A percentile compares a stretch with the other conserved stretches of the same genome.
Conservation (phyloP, 2,329 filamentous ascomycete genomes). For the Alternaria conjuncta region DNA sequence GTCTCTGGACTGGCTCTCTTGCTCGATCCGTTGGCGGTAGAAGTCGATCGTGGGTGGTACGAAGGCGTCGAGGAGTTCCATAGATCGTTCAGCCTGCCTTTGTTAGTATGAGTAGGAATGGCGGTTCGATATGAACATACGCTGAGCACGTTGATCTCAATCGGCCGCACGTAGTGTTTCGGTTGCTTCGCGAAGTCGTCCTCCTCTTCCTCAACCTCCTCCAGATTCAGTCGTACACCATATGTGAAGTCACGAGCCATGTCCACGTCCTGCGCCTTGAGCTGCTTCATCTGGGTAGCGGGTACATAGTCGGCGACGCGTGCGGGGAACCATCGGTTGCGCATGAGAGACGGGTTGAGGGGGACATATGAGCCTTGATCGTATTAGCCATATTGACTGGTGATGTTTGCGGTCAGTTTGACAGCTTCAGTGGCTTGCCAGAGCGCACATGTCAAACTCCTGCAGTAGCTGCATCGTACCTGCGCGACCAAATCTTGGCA, state of each 20-base stretch:
- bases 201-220: conserved; percentile 35
- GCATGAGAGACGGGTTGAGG: conserved; percentile 60
- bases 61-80: conserved; percentile 56
- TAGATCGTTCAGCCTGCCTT: conserved; percentile 51
- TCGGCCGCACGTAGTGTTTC: conserved; percentile 43
- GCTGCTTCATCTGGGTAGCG: conserved; percentile 51
- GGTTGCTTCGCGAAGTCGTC: conserved; percentile 22
- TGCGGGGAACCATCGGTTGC: conserved; percentile 61
- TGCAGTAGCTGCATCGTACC: conserved; percentile 29
- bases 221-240: conserved; percentile 38
- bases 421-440: neutral
- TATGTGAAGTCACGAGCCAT: conserved; percentile 58
- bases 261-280: conserved; percentile 53
- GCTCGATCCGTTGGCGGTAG: conserved; percentile 53
- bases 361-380: conserved; percentile 59
- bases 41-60: conserved; percentile 58
- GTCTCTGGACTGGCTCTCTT: conserved; percentile 37
- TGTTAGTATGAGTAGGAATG: conserved; percentile 24
- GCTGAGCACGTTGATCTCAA: conserved; percentile 51
- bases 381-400: conserved; percentile 22
- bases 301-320: conserved; percentile 61
- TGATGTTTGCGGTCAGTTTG: neutral
- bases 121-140: conserved; percentile 29
- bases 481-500: conserved; percentile 58
- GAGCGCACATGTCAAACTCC: neutral